Evolutionary conservation across 2,329 filamentous ascomycete species (phyloP), one percentile per base, ranked within the genome.

Genomic region (Dactylella cylindrospora): DNA sequence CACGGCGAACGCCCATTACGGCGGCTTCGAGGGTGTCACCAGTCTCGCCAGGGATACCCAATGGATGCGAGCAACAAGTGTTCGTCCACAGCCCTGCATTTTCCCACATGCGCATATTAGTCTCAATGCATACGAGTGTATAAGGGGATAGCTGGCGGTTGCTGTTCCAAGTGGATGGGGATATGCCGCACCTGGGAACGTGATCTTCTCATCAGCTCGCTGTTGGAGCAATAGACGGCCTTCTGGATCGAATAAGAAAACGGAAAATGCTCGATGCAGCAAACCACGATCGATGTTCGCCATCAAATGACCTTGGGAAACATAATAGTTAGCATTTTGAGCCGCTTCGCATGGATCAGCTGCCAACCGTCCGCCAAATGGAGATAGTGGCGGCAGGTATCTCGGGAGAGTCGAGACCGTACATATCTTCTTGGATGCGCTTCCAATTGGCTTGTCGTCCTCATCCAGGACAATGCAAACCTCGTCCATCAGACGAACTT

Each of bases 341-440:
- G 38, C 51, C 26, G 33, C 33, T 36, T n/a, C 23, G 12, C 25
- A 6, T 5, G 6, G n/a, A 43, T 51, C 26, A 28, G 25, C n/a
- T 44, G 28, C 13, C 13, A 15, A 15, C 5, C n/a, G 28, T 8
- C 33, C 25, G 28, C 41, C 22, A 33, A 39, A 52, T 20, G 31
- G 22, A 40, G 25, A n/a, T 15, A 26, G 15, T 13, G 20, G 23
- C 13, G 40, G 41, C 53, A 61, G 9, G 35, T 39, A 64, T 49
- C 17, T 35, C 41, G 70, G 71, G 51, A 71, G 72, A 66, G 23
- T 23, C 17, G 22, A 44, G 38, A 49, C 57, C 85, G 68, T 76
- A 95, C 93, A 98, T 52, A 89, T 82, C 78, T 98, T 98, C 82
- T 98, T 97, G 83, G 88, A 95, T 45, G 89, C 91, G 68, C 89